Conservation (phyloP, 345 rosid genomes). For the Laguncularia racemosa region DNA sequence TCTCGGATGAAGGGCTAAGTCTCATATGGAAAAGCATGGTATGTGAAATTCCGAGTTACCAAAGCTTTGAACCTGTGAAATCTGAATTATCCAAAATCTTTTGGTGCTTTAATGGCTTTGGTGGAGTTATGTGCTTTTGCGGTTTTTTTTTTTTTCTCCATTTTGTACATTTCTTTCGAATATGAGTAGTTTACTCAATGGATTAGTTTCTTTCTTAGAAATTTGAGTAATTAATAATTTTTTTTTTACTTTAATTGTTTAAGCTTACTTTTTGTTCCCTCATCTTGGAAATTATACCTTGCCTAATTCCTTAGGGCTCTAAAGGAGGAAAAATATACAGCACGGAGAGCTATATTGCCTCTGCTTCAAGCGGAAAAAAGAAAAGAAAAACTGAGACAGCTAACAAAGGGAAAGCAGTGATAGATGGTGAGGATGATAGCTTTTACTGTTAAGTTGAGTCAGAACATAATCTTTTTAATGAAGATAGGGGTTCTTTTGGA, state of each 20-base stretch:
- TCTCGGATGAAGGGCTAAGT: too few relatives aligned
- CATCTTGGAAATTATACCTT: background rate
- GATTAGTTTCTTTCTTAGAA: background rate
- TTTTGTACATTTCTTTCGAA: too few relatives aligned
- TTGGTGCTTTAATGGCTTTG: too few relatives aligned
- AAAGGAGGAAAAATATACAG: slow-evolving; percentile 92
- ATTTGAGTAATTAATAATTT: too few relatives aligned
- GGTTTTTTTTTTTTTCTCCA: too few relatives aligned
- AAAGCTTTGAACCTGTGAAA: too few relatives aligned
- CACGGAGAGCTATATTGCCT: slow-evolving; percentile 83
- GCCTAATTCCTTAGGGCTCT: slow-evolving; percentile 53
- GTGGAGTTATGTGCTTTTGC: too few relatives aligned
- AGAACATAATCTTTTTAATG: slow-evolving; percentile 1
- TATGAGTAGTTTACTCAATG: too few relatives aligned
- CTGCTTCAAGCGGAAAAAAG: slow-evolving; percentile 97
- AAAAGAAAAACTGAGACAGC: slow-evolving; percentile 23
- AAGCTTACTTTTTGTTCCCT: background rate
- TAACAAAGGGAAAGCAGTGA: slow-evolving; percentile 59
- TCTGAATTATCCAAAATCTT: too few relatives aligned
- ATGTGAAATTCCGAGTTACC: too few relatives aligned
- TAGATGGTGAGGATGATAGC: slow-evolving; percentile 17
- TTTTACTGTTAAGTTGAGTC: slow-evolving; percentile 23
- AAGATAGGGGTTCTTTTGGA: slow-evolving; percentile 7
- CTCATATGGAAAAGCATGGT: too few relatives aligned
- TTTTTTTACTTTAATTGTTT: background rate